These are phyloP conservation scores for Leucaena leucocephala DNA, from an alignment of 306 rosid genomes.

Conservation along the genomic window DNA sequence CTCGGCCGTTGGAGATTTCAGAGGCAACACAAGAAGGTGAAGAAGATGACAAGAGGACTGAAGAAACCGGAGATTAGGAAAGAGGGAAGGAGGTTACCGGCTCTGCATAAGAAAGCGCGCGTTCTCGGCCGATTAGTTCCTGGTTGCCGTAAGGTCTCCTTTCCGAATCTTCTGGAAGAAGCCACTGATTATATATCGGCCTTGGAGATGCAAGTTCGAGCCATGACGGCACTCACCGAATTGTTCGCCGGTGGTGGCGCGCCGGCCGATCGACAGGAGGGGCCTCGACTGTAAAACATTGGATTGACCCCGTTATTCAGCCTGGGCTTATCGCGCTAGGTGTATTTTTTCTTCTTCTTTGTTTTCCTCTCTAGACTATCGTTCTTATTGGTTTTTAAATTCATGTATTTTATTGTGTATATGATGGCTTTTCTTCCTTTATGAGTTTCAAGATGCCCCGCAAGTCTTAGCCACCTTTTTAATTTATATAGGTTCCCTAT, in stretches of 20 bases:
- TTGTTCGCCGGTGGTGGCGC: conserved; percentile 59
- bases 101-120: conserved; percentile 61
- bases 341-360: conserved; percentile 1
- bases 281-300: conserved; percentile 36
- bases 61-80: conserved; percentile 41
- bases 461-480: neutral
- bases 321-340: conserved; percentile 61
- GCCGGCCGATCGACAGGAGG: conserved; percentile 38
- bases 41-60: conserved; percentile 32
- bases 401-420: conserved; percentile 68
- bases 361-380: conserved; percentile 7
- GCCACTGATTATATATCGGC: conserved; percentile 82
- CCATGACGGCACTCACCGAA: conserved; percentile 74
- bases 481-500: conserved; percentile 5
- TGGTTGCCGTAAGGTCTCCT: conserved; percentile 78
- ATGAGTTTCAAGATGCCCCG: conserved; percentile 37
- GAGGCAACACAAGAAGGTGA: conserved; percentile 48
- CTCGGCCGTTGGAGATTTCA: conserved; percentile 37
- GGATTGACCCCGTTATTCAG: conserved; percentile 43
- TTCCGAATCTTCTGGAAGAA: conserved; percentile 89
- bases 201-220: conserved; percentile 88
- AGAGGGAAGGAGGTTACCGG: conserved; percentile 47
- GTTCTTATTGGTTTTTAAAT: conserved; percentile 35
- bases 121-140: conserved; percentile 79
- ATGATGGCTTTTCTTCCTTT: conserved; percentile 52